Evolutionary conservation across 2,329 filamentous ascomycete genomes (phyloP).

Genomic region (Talaromyces albobiverticillius): DNA sequence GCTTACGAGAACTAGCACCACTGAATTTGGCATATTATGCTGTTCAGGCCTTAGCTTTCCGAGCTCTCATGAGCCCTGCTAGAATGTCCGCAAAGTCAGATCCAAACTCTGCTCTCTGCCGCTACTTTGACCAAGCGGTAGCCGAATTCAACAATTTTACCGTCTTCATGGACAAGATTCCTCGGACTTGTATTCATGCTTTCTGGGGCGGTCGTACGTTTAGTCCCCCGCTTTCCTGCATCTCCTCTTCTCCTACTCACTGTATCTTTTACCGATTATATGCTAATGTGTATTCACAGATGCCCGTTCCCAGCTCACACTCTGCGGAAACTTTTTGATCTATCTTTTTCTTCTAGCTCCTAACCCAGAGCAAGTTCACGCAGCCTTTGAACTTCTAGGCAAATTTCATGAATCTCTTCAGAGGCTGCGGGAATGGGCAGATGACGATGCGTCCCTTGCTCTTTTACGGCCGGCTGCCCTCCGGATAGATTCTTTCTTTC

Average conservation of each 20-base stretch:
- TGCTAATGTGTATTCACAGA: constrained; percentile 20
- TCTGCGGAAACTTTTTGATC: constrained; percentile 50
- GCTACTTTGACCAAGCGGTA: constrained; percentile 21
- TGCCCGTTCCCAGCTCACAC: constrained; percentile 45
- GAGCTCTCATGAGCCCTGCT: constrained; percentile 48
- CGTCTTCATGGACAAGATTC: constrained; percentile 36
- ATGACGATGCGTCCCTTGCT: constrained; percentile 18
- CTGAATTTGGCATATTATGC: constrained; percentile 46
- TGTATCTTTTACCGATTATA: constrained; percentile 6
- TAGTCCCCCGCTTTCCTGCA: background rate
- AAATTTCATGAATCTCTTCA: constrained; percentile 24
- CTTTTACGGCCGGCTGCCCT: constrained; percentile 23
- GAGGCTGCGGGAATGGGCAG: constrained; percentile 18
- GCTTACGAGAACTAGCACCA: constrained; percentile 19
- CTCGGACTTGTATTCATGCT: constrained; percentile 31
- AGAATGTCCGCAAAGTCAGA: constrained; percentile 43
- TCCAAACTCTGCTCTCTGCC: constrained; percentile 26
- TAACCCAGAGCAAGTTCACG: constrained; percentile 22
- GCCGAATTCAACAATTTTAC: constrained; percentile 25
- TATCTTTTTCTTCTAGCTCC: constrained; percentile 48
- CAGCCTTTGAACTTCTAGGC: constrained; percentile 21
- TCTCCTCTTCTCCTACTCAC: background rate
- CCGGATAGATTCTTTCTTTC: constrained; percentile 25
- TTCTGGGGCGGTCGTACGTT: constrained; percentile 48
- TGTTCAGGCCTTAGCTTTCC: constrained; percentile 41